Conservation (phyloP, 73 alveolate species). For the Tetrahymena borealis region DNA sequence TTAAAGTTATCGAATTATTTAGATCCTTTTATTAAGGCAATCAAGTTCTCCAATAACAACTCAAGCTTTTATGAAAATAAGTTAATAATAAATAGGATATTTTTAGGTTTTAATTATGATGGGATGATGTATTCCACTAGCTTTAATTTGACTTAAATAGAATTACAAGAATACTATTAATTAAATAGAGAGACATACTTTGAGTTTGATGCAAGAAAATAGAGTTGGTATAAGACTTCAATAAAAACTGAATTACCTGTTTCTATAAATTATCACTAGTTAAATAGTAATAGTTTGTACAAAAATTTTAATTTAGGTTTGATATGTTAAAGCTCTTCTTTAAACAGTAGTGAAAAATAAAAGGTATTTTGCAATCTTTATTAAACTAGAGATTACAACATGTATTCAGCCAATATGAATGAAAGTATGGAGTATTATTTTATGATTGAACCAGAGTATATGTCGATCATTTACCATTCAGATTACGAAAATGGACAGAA, state of each 20-base stretch:
- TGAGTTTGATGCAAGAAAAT: neutral
- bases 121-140: neutral
- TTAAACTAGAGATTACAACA: neutral
- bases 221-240: neutral
- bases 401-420: neutral
- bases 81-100: neutral
- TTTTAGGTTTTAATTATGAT: neutral
- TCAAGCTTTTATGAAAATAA: neutral
- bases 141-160: neutral
- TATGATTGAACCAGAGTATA: neutral
- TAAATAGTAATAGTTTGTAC: too few relatives aligned
- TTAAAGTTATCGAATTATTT: neutral
- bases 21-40: neutral
- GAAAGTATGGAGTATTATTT: neutral
- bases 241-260: neutral
- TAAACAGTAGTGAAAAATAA: neutral
- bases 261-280: neutral
- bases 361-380: neutral
- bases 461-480: neutral
- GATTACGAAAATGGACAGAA: too few relatives aligned
- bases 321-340: neutral
- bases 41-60: neutral
- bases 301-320: neutral
- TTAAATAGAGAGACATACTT: neutral
- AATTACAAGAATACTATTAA: neutral